A percentile compares a stretch with the other conserved stretches of the same genome.
phyloP scores from a whole-genome alignment of 768 basidiomycete genomes.

The Sarcomyxa edulis region DNA sequence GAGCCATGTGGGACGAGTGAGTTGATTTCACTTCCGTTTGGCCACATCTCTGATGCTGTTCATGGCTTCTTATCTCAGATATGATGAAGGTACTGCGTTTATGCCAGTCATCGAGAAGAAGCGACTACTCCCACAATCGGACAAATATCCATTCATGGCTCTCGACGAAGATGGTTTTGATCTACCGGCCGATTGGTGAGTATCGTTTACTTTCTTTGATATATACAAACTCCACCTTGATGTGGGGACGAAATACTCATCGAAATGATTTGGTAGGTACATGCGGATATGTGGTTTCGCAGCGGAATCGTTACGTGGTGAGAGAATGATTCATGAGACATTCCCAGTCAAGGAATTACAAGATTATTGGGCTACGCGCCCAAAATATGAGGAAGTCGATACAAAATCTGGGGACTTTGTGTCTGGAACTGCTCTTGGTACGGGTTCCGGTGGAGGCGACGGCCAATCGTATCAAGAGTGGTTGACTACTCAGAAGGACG shows the following conservation, averaged over 20 bases:
- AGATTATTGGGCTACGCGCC: conserved; percentile 68
- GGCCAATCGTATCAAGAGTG: conserved; percentile 43
- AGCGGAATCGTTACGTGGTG: conserved; percentile 60
- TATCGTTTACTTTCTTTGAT: conserved; percentile 13
- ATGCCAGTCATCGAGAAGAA: conserved; percentile 66
- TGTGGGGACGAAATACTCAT: conserved; percentile 1
- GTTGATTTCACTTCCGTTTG: conserved; percentile 14
- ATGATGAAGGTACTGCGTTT: conserved; percentile 82
- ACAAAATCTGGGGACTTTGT: conserved; percentile 24
- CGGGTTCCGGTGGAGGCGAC: conserved; percentile 5
- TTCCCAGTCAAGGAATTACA: conserved; percentile 69
- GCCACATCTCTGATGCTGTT: conserved; percentile 3
- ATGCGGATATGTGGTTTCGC: conserved; percentile 76
- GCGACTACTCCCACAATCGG: conserved; percentile 54
- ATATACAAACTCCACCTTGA: too few species aligned
- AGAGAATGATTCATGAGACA: conserved; percentile 54
- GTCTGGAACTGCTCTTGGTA: conserved; percentile 9
- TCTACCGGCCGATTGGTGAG: conserved; percentile 75
- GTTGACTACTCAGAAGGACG: conserved; percentile 37
- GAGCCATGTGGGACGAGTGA: conserved; percentile 88
- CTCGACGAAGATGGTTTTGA: conserved; percentile 77
- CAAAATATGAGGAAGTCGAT: conserved; percentile 45
- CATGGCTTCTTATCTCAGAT: conserved; percentile 34
- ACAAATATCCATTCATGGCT: conserved; percentile 57
- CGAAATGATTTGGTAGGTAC: conserved; percentile 41